Conservation (phyloP, 371 early-diverging fungal species). For the Capniomyces stellatus region DNA sequence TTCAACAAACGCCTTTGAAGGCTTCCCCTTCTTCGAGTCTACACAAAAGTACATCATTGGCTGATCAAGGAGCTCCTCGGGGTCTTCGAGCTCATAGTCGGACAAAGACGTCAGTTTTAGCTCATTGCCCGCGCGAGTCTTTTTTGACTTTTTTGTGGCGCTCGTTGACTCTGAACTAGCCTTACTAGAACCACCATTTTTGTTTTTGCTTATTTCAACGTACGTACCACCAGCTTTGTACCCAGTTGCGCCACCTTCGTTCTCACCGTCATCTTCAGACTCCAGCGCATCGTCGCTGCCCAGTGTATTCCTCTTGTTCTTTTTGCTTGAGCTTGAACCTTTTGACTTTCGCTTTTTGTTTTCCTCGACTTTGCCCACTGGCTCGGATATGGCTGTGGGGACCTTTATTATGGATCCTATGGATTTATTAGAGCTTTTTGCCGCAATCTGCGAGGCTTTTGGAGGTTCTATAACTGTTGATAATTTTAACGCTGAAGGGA, state of each 20-base stretch:
- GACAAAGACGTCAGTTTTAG: neutral
- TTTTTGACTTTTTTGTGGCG: neutral
- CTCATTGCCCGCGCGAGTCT: neutral
- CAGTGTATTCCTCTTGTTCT: no score
- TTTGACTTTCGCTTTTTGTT: neutral
- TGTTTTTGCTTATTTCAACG: no score
- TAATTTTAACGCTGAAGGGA: no score
- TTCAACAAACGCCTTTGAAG: constrained; percentile 14
- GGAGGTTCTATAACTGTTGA: neutral
- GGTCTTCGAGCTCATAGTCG: constrained; percentile 4
- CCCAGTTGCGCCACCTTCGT: neutral
- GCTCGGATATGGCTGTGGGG: neutral
- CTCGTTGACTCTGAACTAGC: neutral
- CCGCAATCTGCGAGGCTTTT: neutral
- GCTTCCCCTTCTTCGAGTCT: constrained; percentile 14
- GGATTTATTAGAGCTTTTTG: neutral
- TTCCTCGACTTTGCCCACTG: neutral
- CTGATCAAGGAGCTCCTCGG: constrained; percentile 11
- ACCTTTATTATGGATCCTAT: neutral
- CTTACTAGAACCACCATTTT: neutral
- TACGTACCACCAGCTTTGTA: neutral
- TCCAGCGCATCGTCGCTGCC: neutral
- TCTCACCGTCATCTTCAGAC: neutral
- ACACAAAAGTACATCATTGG: constrained; percentile 19
- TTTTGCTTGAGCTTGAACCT: neutral